Percentiles rank a stretch among this genome's conserved stretches.
Evolutionary conservation across 176 grass and related monocot species (phyloP).

Genomic region (Triticum timopheevii): DNA sequence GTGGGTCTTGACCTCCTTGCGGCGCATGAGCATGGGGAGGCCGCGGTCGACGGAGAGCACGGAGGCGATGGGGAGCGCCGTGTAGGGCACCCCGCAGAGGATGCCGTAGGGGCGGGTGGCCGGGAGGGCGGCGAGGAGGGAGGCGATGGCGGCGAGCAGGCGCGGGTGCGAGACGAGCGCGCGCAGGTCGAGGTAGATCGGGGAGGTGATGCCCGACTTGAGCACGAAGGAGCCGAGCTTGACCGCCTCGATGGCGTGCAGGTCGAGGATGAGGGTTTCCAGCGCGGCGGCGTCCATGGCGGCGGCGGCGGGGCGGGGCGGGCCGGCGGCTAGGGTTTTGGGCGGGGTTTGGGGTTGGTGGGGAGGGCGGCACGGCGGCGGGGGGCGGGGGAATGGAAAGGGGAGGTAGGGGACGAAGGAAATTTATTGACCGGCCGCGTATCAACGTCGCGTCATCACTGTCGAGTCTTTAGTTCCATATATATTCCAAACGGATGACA

Average conservation of each 20-base stretch:
- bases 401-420: too few relatives aligned
- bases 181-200: constrained; percentile 98
- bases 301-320: background rate
- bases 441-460: background rate
- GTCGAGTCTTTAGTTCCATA: background rate
- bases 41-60: constrained; percentile 58
- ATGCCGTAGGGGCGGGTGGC: constrained; percentile 58
- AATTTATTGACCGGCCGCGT: constrained; percentile 7
- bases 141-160: constrained; percentile 64
- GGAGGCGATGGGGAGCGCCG: constrained; percentile 87
- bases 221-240: constrained; percentile 89
- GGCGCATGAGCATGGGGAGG: constrained; percentile 94
- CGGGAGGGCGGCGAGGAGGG: constrained; percentile 56
- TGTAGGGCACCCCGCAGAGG: constrained; percentile 93
- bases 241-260: constrained; percentile 82
- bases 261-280: constrained; percentile 72
- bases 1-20: constrained; percentile 90
- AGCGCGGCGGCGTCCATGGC: constrained; percentile 55
- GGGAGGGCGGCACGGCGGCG: background rate
- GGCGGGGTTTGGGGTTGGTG: constrained; percentile 16
- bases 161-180: constrained; percentile 83
- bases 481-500: background rate
- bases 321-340: constrained; percentile 24
- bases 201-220: constrained; percentile 92
- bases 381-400: background rate